Conservation (phyloP, 2,329 filamentous ascomycete species). For the Hymenoscyphus occultus region DNA sequence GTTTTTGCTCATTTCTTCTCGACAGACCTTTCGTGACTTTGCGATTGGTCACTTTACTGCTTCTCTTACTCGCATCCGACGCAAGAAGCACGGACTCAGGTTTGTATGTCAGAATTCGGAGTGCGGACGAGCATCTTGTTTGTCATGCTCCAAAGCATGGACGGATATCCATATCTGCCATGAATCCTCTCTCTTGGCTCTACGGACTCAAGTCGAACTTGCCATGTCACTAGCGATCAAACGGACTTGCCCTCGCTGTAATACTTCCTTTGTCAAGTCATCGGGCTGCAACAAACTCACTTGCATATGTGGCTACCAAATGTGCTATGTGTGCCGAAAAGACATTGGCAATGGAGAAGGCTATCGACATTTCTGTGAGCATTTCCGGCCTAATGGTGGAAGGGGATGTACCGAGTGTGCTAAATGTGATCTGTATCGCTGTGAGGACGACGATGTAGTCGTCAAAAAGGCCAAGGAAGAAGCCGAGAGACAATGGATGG, state of each 20-base stretch:
- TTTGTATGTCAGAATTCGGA: slow-evolving; percentile 72
- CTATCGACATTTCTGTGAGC: slow-evolving; percentile 93
- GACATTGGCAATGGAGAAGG: slow-evolving; percentile 68
- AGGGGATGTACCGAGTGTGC: slow-evolving; percentile 74
- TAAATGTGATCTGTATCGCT: slow-evolving; percentile 69
- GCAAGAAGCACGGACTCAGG: slow-evolving; percentile 67
- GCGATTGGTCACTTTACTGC: slow-evolving; percentile 49
- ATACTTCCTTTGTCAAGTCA: slow-evolving; percentile 87
- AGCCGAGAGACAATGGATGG: slow-evolving; percentile 69
- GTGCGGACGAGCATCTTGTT: slow-evolving; percentile 72
- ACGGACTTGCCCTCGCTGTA: slow-evolving; percentile 88
- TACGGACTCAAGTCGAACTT: slow-evolving; percentile 86
- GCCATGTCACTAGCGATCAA: slow-evolving; percentile 94
- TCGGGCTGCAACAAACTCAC: slow-evolving; percentile 96
- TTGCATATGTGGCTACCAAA: slow-evolving; percentile 92
- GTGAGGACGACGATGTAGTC: slow-evolving; percentile 70
- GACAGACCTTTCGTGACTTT: slow-evolving; percentile 42
- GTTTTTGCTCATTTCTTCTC: slow-evolving; percentile 45
- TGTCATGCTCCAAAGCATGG: slow-evolving; percentile 80
- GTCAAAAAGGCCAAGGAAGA: slow-evolving; percentile 66
- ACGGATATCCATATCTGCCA: slow-evolving; percentile 86
- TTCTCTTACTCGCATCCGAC: slow-evolving; percentile 65
- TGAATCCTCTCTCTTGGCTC: slow-evolving; percentile 74
- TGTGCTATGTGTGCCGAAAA: slow-evolving; percentile 95
- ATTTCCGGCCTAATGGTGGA: slow-evolving; percentile 82